Base-by-base conservation (phyloP, 176 grass and related monocot genomes). In the Pontederia crassipes region DNA sequence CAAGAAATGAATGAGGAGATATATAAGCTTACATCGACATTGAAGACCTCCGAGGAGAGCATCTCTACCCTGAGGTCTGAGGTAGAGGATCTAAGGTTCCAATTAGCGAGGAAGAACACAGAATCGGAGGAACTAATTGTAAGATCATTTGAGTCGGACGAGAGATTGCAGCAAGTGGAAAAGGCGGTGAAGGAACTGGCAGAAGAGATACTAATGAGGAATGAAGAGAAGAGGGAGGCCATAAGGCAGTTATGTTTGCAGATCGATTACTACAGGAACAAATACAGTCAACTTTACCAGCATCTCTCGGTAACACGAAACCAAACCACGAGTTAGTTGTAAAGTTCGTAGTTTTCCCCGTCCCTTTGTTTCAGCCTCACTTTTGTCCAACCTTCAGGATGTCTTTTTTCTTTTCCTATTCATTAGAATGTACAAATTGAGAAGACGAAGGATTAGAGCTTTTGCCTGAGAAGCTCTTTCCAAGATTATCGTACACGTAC, bases 181-280 rank as follows among this genome's bases (percentile, higher is more conserved):
- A 87, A 68, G 46, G 69, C 28, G 55, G 49, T 90, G 16, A 61
- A 69, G 45, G 80, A 84, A 13, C 83, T 83, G 67, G 84, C 87
- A 61, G 72, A 75, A 0, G 87, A 90, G 54, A 46, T 90, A 66
- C 64, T 69, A 35, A 35, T 72, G 73, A 90, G 72, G 58, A 82
- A 82, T 26, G 75, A 88, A 17, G 83, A 97, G 79, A 97, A 97
- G 70, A 79, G 76, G 61, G 92, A 97, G 73, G 87, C 79, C n/a
- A 91, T 97, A 77, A 97, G 80, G 58, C 92, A 91, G 59, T 35
- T 97, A 15, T 85, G 92, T 26, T 65, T 73, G 46, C 54, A 66
- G 26, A 97, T 88, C 29, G 77, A 88, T 20, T 97, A 91, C 75
- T 85, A 97, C 72, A 78, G 78, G 50, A 85, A 88, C 63, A 83